These are phyloP conservation scores for Theileria orientalis DNA, from an alignment of 169 alveolate species.

Conservation along the genomic window DNA sequence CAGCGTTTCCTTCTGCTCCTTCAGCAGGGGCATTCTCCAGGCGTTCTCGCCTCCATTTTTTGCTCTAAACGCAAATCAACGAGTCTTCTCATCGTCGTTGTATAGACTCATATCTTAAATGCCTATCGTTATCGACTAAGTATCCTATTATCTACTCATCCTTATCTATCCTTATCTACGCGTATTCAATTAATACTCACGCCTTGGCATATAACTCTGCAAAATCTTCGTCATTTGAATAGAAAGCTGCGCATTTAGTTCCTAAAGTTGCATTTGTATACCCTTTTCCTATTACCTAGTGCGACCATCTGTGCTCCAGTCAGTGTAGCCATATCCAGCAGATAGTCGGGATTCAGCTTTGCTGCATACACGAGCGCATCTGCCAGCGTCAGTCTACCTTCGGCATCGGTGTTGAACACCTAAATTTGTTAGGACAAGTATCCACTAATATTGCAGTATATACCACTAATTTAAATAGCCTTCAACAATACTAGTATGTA, in stretches of 20 bases:
- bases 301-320: constrained; percentile 92
- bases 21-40: constrained; percentile 88
- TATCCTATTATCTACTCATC: too few relatives aligned
- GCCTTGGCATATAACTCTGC: constrained; percentile 30
- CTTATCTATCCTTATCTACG: too few relatives aligned
- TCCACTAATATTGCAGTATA: neutral
- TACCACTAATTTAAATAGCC: too few relatives aligned
- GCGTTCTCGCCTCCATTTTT: constrained; percentile 78
- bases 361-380: constrained; percentile 93
- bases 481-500: neutral
- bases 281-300: constrained; percentile 71
- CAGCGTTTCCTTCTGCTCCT: constrained; percentile 76
- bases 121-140: too few relatives aligned
- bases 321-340: constrained; percentile 93
- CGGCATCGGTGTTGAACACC: constrained; percentile 96
- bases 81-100: too few relatives aligned
- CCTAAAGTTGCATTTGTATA: constrained; percentile 29
- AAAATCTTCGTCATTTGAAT: constrained; percentile 38
- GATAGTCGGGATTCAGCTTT: constrained; percentile 79
- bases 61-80: constrained; percentile 40
- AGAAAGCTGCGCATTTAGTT: constrained; percentile 44
- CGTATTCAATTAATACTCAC: constrained; percentile 15
- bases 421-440: neutral
- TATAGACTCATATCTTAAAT: neutral
- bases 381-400: constrained; percentile 95